Evolutionary conservation across 768 basidiomycete genomes (phyloP), one percentile per base, ranked within the genome.

Genomic region (Kwoniella europaea): DNA sequence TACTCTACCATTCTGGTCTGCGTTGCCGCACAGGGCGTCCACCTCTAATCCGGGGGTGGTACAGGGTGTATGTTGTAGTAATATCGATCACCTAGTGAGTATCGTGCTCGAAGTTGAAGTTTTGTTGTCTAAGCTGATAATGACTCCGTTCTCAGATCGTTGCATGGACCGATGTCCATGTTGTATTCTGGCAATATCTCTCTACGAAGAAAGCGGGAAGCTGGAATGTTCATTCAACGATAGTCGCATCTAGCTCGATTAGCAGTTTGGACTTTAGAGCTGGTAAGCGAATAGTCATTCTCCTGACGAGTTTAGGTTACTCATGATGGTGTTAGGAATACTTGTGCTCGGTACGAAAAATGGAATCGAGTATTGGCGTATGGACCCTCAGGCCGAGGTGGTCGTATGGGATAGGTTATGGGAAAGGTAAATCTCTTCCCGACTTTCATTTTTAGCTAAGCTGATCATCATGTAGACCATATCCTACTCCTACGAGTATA

Each of bases 361-460:
- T 27, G 80, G 80, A 3, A 63, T 80, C 2, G 79, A 82, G 67
- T 55, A 76, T 20, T 82, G 81, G 81, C 57, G 68, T 10, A 74
- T 63, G 55, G 71, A 79, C 57, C 65, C 69, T 5, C 41, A 71
- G 27, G 73, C 75, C 2, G 76, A 67, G 5, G 69, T 82, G 9
- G 74, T 74, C 4, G 76, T 82, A 13, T 82, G 81, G 81, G 77
- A 82, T 56, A 72, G 77, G 54, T 18, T 77, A 3, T 82, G 77
- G 77, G 71, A 73, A 55, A 67, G 74, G 80, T 81, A 27, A 67
- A 78, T 65, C 16, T 12, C 4, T 57, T 24, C 56, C 10, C 16
- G 27, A 27, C 12, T 16, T 20, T 27, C 10, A 24, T 0, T 15
- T 10, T 24, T 42, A 68, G n/a, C 22, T 18, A 13, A 15, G 44